These are phyloP conservation scores for Arabidopsis suecica DNA, from an alignment of 345 rosid species.

Conservation along the genomic window DNA sequence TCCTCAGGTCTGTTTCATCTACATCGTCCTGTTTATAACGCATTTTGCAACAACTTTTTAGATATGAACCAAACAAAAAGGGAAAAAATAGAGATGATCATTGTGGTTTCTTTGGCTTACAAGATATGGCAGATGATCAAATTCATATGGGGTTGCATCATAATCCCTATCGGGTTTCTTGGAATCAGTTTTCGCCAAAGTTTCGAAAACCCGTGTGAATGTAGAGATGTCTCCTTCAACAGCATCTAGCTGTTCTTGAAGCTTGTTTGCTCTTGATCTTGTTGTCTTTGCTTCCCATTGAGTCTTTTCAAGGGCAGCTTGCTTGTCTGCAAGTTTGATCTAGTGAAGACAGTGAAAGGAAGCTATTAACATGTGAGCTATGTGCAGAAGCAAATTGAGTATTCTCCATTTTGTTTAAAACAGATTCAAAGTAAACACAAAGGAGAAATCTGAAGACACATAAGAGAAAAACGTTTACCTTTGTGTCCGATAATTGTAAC, in stretches of 20 bases:
- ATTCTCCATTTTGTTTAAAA: constrained; percentile 19
- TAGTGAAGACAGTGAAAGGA: constrained; percentile 38
- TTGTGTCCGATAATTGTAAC: constrained; percentile 80
- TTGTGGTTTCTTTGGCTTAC: constrained; percentile 52
- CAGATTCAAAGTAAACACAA: constrained; percentile 2
- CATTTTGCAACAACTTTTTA: constrained; percentile 21
- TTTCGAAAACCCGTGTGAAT: constrained; percentile 62
- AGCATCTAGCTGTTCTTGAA: constrained; percentile 70
- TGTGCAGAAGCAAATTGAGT: background rate
- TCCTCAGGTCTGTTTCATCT: constrained; percentile 52
- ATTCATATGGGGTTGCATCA: constrained; percentile 58
- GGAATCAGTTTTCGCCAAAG: constrained; percentile 54
- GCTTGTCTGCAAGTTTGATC: constrained; percentile 97
- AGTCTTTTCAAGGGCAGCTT: constrained; percentile 87
- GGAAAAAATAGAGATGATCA: constrained; percentile 1
- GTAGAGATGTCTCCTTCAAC: constrained; percentile 72
- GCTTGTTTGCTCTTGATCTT: constrained; percentile 65
- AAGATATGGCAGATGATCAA: constrained; percentile 60
- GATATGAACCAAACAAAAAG: constrained; percentile 16
- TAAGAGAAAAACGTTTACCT: constrained; percentile 53
- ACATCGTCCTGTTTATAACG: constrained; percentile 55
- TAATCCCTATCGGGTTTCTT: constrained; percentile 53
- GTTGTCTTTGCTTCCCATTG: constrained; percentile 94
- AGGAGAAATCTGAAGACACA: background rate
- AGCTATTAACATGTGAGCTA: constrained; percentile 20